phyloP scores from a whole-genome alignment of 1,284 basidiomycete genomes.

The Leccinum fallax region DNA sequence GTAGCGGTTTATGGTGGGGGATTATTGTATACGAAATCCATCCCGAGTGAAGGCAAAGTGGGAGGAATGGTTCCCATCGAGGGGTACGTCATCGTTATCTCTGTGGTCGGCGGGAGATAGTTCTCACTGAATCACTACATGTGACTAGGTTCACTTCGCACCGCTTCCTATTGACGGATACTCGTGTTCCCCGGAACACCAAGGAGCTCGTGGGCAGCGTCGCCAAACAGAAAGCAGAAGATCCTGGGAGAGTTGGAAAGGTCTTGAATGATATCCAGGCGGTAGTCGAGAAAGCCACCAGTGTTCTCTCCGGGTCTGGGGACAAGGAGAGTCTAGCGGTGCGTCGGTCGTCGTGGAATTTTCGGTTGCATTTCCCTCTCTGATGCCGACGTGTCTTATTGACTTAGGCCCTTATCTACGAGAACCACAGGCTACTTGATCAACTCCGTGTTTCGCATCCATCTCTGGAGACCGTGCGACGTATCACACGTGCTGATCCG shows the following conservation, averaged over 20 bases:
- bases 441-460: conserved; percentile 94
- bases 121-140: conserved; percentile 22
- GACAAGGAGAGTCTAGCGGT: conserved; percentile 45
- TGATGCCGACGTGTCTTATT: not conserved
- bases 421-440: conserved; percentile 89
- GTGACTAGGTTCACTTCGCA: conserved; percentile 61
- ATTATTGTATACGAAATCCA: conserved; percentile 82
- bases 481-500: conserved; percentile 62
- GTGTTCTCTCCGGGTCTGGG: conserved; percentile 63
- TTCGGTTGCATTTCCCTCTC: not conserved
- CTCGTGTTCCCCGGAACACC: conserved; percentile 90
- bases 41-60: conserved; percentile 65
- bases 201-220: conserved; percentile 94
- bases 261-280: conserved; percentile 79
- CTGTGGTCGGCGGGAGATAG: conserved; percentile 8
- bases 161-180: conserved; percentile 90
- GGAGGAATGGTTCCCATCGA: conserved; percentile 85
- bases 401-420: conserved; percentile 72
- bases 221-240: conserved; percentile 69
- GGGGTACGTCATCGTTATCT: conserved; percentile 56
- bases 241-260: conserved; percentile 77
- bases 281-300: conserved; percentile 80
- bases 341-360: conserved; percentile 40
- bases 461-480: conserved; percentile 81
- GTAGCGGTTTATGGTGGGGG: conserved; percentile 94